Evolutionary conservation across 305 asterid species (phyloP), one percentile per base, ranked within the genome.

Genomic region (Fraxinus ornus): DNA sequence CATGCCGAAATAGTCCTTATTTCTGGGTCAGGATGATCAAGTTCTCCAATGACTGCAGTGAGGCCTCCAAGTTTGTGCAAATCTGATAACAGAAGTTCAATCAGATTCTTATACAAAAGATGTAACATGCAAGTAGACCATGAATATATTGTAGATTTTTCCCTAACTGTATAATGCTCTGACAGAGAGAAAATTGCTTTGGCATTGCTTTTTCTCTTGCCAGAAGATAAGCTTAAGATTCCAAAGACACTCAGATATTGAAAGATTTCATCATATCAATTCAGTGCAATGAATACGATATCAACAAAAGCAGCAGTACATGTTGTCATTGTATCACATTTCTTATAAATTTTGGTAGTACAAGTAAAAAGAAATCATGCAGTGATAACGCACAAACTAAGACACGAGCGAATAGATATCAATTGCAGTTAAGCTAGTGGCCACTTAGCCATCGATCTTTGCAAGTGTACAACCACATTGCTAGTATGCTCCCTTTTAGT

Each of bases 21-120:
- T 83, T 88, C 90, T 79, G 91, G 30, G 41, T 85, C 90, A 70
- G 90, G 77, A 80, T 91, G 88, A 78, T 88, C 72, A 70, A 94
- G 95, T 78, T 89, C 86, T 84, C 86, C 84, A 75, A 93, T 35
- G 86, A 93, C 85, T 39, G 87, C 92, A 33, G 80, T 72, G 75
- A 90, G 89, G 24, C 97, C 98, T 75, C 96, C 97, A 76, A 94
- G 91, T 87, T 92, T 94, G 84, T 89, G 92, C 86, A 94, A 80
- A 74, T 93, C 98, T 91, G 89, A 78, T 70, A 86, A 86, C 55
- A 75, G 78, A 84, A 82, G 74, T 72, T 68, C 21, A 9, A 15
- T 30, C 5, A 44, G 76, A 37, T 57, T 12, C 39, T 78, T 36
- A 22, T 26, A 33, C 66, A 76, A 66, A 68, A 68, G 36, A 84